Evolutionary conservation across 1,284 basidiomycete genomes (phyloP).

Genomic region (Fomitopsis betulina): DNA sequence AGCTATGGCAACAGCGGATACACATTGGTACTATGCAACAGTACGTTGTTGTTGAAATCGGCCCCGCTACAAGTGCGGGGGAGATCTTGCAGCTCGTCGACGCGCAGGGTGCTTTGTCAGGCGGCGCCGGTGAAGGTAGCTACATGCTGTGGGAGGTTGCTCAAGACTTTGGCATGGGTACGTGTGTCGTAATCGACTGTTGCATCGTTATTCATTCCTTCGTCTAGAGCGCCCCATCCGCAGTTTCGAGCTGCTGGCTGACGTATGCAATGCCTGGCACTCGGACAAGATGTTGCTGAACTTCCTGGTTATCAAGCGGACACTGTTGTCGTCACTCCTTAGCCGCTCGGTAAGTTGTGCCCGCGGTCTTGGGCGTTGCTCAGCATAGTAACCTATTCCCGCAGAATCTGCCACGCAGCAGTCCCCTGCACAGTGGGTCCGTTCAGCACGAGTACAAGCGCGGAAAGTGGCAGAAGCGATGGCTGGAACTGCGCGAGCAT

Average conservation of each 20-base stretch:
- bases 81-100: slow-evolving; percentile 63
- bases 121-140: slow-evolving; percentile 49
- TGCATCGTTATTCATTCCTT: background rate
- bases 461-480: slow-evolving; percentile 90
- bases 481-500: slow-evolving; percentile 81
- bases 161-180: slow-evolving; percentile 84
- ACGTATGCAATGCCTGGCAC: slow-evolving; percentile 81
- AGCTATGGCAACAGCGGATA: slow-evolving; percentile 55
- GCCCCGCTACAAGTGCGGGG: slow-evolving; percentile 53
- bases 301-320: slow-evolving; percentile 71
- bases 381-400: background rate
- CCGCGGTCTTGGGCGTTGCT: background rate
- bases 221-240: slow-evolving; percentile 80
- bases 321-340: slow-evolving; percentile 53
- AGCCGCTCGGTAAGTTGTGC: slow-evolving; percentile 50
- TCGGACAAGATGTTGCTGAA: slow-evolving; percentile 69
- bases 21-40: slow-evolving; percentile 73
- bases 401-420: slow-evolving; percentile 66
- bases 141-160: slow-evolving; percentile 82
- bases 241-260: slow-evolving; percentile 72
- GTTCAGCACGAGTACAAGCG: slow-evolving; percentile 84
- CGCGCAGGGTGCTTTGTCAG: slow-evolving; percentile 53
- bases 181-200: slow-evolving; percentile 21
- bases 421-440: slow-evolving; percentile 68
- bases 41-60: slow-evolving; percentile 66